Evolutionary conservation across 108 stramenopile genomes (phyloP), one percentile per base, ranked within the genome.

Genomic region (Nitzschia putrida): DNA sequence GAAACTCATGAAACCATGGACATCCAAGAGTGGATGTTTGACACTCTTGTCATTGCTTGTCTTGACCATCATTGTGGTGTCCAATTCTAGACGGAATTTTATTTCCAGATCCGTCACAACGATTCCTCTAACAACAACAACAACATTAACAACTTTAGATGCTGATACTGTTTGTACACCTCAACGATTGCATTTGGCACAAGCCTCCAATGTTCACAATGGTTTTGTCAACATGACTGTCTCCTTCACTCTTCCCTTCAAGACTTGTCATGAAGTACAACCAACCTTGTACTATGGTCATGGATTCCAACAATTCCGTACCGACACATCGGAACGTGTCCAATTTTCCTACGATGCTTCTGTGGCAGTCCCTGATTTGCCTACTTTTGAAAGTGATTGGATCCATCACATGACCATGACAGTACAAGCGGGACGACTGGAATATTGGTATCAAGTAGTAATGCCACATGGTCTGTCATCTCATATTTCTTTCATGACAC

Each of bases 401-500:
- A 73, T 78, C 20, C 75, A 81, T 67, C 84, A 85, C 65, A 73
- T 85, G 6, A 25, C 47, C 14, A 13, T 85, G 7, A 67, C 73
- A 16, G 24, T 85, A 49, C 40, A 66, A 49, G 77, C 64, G 9
- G 83, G 79, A 24, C 55, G 45, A 20, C 44, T 71, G 52, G 50
- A 18, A 14, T 80, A 80, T 40, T 73, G 76, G 79, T 84, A 84
- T 73, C 63, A 47, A 18, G 22, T 20, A 21, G 71, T 81, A 3
- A 50, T 59, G 39, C 53, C 40, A 37, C n/a, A 50, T 20, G 73
- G 73, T 26, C 65, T 66, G 34, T 77, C 76, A 1, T 44, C 68
- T 24, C 3, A 26, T 8, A 58, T 60, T 40, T 41, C 47, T 12
- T 83, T 83, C 55, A 14, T 23, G 37, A 84, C 83, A n/a, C 79